phyloP scores from a whole-genome alignment of 2,329 filamentous ascomycete species.

The Fusarium avenaceum region DNA sequence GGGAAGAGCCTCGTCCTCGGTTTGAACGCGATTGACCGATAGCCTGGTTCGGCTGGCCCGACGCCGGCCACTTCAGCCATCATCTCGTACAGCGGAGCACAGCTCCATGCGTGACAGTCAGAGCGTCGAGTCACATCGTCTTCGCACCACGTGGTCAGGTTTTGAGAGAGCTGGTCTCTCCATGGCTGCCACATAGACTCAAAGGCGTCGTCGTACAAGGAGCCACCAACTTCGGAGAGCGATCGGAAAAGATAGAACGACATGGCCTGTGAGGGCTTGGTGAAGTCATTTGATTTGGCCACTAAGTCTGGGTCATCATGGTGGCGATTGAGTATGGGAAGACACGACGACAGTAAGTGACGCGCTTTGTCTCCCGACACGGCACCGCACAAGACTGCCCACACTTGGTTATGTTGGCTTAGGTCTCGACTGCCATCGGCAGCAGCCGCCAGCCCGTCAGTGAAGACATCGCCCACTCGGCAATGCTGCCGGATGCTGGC shows the following conservation, averaged over 20 bases:
- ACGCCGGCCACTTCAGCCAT: not conserved
- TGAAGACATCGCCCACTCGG: not conserved
- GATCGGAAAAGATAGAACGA: not conserved
- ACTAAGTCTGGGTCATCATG: no score
- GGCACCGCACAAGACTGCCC: not conserved
- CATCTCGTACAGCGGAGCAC: not conserved
- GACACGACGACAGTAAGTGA: no score
- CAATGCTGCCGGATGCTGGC: not conserved
- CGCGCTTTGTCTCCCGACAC: no score
- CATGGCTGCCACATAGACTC: not conserved
- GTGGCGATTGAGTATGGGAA: no score
- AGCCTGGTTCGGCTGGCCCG: not conserved
- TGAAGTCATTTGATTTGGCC: not conserved
- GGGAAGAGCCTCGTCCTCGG: no score
- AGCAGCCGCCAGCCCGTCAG: not conserved
- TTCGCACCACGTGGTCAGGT: conserved; percentile 2
- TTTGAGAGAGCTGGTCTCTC: not conserved
- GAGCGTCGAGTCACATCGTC: not conserved
- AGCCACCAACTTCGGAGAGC: not conserved
- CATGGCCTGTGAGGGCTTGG: not conserved
- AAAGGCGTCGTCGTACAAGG: not conserved
- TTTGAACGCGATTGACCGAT: accelerated
- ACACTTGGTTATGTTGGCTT: conserved; percentile 1
- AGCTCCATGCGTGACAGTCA: conserved; percentile 11
- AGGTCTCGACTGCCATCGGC: not conserved